Conservation (phyloP, 306 rosid species). For the Vigna trinervia region DNA sequence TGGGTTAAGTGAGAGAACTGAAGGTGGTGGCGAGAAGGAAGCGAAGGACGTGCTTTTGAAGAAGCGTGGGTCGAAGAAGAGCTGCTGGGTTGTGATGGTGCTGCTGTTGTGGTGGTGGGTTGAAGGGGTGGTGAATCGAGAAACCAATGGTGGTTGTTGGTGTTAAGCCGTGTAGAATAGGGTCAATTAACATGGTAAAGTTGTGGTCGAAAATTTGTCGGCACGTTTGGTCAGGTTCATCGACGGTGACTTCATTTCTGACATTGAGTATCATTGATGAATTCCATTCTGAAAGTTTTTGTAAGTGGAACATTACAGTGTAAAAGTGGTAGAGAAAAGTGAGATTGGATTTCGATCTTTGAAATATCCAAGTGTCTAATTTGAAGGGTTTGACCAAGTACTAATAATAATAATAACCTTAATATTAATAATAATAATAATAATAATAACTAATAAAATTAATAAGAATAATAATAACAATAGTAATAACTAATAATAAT, state of each 20-base stretch:
- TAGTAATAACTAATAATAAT: no score
- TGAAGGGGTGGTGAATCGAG: conserved; percentile 30
- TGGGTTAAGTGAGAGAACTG: no score
- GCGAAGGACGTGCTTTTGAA: conserved; percentile 43
- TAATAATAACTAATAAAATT: no score
- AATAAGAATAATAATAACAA: no score
- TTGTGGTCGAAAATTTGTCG: conserved; percentile 57
- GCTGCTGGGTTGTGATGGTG: conserved; percentile 21
- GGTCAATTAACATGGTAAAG: conserved; percentile 18
- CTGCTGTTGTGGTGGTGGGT: conserved; percentile 16
- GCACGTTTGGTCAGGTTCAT: conserved; percentile 49
- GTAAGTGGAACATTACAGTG: neutral
- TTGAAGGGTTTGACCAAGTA: neutral
- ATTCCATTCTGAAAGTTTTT: conserved; percentile 51
- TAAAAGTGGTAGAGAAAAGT: neutral
- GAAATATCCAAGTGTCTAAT: neutral
- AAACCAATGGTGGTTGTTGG: conserved; percentile 1
- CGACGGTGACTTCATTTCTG: conserved; percentile 46
- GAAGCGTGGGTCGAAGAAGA: conserved; percentile 60
- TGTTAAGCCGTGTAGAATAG: conserved; percentile 36
- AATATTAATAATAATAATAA: no score
- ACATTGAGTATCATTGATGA: conserved; percentile 59
- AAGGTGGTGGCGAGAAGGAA: no score
- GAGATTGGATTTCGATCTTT: neutral
- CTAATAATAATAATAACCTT: no score